Evolutionary conservation across 2,329 filamentous ascomycete species (phyloP).

Genomic region (Stachybotrys chartarum): DNA sequence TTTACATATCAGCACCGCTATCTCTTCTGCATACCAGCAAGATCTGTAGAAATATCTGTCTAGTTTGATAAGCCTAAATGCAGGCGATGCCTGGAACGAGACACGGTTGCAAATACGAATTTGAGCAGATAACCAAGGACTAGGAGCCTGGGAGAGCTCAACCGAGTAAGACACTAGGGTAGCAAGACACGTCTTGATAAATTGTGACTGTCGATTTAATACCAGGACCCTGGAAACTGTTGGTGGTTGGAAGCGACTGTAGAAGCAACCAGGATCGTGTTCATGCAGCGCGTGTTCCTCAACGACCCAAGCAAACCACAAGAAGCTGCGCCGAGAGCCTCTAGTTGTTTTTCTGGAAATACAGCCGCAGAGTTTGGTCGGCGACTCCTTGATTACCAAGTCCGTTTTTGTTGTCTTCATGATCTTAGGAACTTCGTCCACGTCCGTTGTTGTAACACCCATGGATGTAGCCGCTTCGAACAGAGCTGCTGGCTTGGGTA

Average conservation of each 20-base stretch:
- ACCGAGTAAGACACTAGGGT: neutral
- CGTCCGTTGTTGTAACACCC: neutral
- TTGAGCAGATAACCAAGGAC: neutral
- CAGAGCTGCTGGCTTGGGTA: neutral
- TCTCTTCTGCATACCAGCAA: too few relatives aligned
- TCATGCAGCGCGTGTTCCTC: neutral
- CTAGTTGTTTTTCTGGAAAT: neutral
- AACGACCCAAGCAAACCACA: neutral
- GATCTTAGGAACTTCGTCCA: neutral
- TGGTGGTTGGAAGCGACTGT: neutral
- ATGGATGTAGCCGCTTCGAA: neutral
- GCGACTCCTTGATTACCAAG: neutral
- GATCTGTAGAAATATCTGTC: too few relatives aligned
- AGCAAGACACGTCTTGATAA: neutral
- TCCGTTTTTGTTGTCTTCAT: neutral
- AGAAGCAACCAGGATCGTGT: neutral
- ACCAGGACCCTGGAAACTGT: neutral
- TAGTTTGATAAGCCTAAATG: neutral
- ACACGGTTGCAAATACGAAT: neutral
- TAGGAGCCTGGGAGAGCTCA: neutral
- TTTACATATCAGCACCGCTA: neutral
- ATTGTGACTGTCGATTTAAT: neutral
- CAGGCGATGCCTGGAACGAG: neutral
- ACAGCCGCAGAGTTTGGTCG: neutral
- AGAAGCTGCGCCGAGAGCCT: neutral